Evolutionary conservation across 2,329 filamentous ascomycete species (phyloP), one percentile per base, ranked within the genome.

Genomic region (Epichloe gansuensis): DNA sequence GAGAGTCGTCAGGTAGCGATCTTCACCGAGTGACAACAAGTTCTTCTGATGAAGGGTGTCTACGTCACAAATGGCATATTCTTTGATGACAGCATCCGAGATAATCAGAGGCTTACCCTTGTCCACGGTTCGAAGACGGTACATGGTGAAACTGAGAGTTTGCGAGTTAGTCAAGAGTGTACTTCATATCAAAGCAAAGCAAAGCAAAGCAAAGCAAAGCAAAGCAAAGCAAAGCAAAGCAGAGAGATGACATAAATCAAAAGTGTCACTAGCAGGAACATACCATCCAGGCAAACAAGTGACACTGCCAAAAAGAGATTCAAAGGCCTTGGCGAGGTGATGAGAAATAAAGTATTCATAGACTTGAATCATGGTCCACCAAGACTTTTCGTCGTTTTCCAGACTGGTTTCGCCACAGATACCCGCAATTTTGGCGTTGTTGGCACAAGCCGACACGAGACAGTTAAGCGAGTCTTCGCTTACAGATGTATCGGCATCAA

Each of bases 301-400:
- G 56, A 98, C 93, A 68, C 89, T 95, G 65, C 91, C 93, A 65
- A 98, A 98, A 55, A 98, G 81, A 55, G 90, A 96, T 68, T 98
- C 93, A 65, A 98, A 98, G 56, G 93, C 89, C 74, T 98, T 98
- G 51, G 93, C 78, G 67, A 98, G 74, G 70, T 98, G 87, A 76
- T 98, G 93, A 34, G 93, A 97, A 65, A 98, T 98, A 69, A 91
- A 98, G 75, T 98, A 98, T 69, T 98, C 93, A 72, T 98, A 98
- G 58, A 98, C 93, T 69, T 98, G 93, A 63, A 98, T 98, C 93
- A 98, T 98, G 12, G 93, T 98, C 88, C 89, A 95, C 90, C 91
- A 97, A 62, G 85, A 91, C 59, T 85, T 80, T 62, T 96, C 89
- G 67, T 96, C 91, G 63, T 98, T 98, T 67, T 96, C 88, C 63